Base-by-base conservation (phyloP, 306 rosid genomes). In the Citrullus mucosospermus region DNA sequence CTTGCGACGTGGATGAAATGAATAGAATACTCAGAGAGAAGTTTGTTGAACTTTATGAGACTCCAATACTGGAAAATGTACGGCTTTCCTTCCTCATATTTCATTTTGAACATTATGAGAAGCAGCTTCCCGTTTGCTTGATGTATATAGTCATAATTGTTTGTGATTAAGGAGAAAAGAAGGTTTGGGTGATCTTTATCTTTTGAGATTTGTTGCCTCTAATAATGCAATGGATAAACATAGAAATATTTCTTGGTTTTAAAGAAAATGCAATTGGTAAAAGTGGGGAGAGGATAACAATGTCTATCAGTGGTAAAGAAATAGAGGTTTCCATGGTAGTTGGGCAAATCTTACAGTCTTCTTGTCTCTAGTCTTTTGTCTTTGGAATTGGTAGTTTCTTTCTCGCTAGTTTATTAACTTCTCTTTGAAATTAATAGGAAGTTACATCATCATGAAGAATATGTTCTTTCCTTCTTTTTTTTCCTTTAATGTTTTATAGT, bases 1-100 rank as follows among this genome's bases (percentile, higher is more conserved):
- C 97, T 1, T 89, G 95, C 66, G 95, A 94, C 67, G 98, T 92
- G 84, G 97, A 94, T 87, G 78, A 78, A 85, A 84, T 94, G 97
- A 94, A 90, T 85, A 79, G 76, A 82, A 86, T 92, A 83, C 91
- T 94, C 1, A 78, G 98, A 78, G 89, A 89, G 83, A 92, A 92
- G 82, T 94, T 94, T 76, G 96, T 94, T 28, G 92, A 90, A 84
- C 93, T 94, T 54, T 94, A 94, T 6, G 92, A 88, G 88, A 83
- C 86, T 39, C 96, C 98, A 41, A 77, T 94, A 75, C 88, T 94
- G 53, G 98, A 94, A 88, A 88, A 89, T 81, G 98, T 92, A 88
- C 36, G 74, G 63, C 28, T 77, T 66, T n/a, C 82, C 43, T 57
- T 8, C 43, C 70, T 36, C 22, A 9, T 25, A 25, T 48, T 7